These are phyloP conservation scores for Macaranga tanarius DNA, from an alignment of 441 rosid genomes.

Conservation along the genomic window DNA sequence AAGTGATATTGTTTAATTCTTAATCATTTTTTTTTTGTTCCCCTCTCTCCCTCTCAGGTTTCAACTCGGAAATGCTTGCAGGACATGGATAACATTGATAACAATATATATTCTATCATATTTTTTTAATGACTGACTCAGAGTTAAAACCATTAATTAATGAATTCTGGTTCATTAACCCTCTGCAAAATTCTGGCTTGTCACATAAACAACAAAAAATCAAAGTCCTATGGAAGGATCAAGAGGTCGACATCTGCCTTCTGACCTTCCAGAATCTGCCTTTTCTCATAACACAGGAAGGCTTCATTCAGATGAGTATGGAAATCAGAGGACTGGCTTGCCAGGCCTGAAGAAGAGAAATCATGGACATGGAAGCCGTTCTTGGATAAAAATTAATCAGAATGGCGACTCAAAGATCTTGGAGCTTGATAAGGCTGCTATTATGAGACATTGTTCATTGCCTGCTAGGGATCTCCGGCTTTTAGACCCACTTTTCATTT, in stretches of 20 bases:
- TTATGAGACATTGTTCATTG: conserved; percentile 93
- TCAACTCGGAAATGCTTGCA: conserved; percentile 26
- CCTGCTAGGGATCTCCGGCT: conserved; percentile 93
- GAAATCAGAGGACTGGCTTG: conserved; percentile 43
- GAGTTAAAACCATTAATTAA: conserved; percentile 15
- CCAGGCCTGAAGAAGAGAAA: conserved; percentile 81
- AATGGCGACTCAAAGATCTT: conserved; percentile 62
- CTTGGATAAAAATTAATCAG: conserved; percentile 88
- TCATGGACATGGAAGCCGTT: conserved; percentile 78
- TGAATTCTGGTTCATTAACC: conserved; percentile 29
- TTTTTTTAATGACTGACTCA: conserved; percentile 16
- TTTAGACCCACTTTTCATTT: conserved; percentile 91
- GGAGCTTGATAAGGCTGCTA: conserved; percentile 84
- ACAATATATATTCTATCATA: conserved; percentile 3
- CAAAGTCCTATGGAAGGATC: conserved; percentile 47
- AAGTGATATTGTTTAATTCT: neutral
- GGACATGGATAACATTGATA: conserved; percentile 19
- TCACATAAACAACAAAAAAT: conserved; percentile 23
- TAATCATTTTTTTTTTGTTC: neutral
- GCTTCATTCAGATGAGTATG: conserved; percentile 39
- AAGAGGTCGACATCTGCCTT: conserved; percentile 30
- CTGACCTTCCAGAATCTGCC: conserved; percentile 36
- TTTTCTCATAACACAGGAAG: conserved; percentile 40
- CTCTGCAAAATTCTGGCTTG: conserved; percentile 28
- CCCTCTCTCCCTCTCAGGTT: conserved; percentile 20